phyloP scores from a whole-genome alignment of 2,329 filamentous ascomycete genomes.

The Fusarium sp. region DNA sequence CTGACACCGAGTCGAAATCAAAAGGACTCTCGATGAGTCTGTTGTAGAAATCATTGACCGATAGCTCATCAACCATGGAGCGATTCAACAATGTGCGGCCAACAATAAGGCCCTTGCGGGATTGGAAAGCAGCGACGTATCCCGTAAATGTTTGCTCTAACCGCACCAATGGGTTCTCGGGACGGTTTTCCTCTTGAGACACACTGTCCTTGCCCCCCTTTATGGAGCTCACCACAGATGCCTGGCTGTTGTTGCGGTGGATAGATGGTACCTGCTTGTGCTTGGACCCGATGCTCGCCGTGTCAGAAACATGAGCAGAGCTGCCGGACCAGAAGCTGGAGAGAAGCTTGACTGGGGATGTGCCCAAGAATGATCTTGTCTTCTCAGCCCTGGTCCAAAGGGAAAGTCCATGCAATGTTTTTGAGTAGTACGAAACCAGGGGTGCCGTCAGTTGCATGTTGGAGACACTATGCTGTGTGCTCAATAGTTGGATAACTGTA shows the following conservation, averaged over 20 bases:
- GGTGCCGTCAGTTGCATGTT: constrained; percentile 74
- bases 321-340: constrained; percentile 82
- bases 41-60: constrained; percentile 92
- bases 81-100: constrained; percentile 81
- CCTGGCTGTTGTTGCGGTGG: constrained; percentile 60
- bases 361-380: constrained; percentile 76
- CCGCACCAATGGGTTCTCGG: constrained; percentile 75
- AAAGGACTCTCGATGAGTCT: constrained; percentile 85
- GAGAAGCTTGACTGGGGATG: constrained; percentile 91
- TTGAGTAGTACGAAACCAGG: constrained; percentile 82
- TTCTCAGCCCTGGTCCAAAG: constrained; percentile 73
- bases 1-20: constrained; percentile 79
- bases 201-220: constrained; percentile 57
- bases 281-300: constrained; percentile 50
- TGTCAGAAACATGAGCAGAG: constrained; percentile 56
- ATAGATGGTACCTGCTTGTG: constrained; percentile 57
- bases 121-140: constrained; percentile 84
- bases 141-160: constrained; percentile 88
- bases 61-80: constrained; percentile 77
- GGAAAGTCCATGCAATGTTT: constrained; percentile 78
- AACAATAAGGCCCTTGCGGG: constrained; percentile 87
- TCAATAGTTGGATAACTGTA: constrained; percentile 78
- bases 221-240: constrained; percentile 68
- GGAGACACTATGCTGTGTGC: constrained; percentile 75
- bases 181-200: constrained; percentile 61